Base-by-base conservation (phyloP, 2,329 filamentous ascomycete species). In the Lachnellula occidentalis region DNA sequence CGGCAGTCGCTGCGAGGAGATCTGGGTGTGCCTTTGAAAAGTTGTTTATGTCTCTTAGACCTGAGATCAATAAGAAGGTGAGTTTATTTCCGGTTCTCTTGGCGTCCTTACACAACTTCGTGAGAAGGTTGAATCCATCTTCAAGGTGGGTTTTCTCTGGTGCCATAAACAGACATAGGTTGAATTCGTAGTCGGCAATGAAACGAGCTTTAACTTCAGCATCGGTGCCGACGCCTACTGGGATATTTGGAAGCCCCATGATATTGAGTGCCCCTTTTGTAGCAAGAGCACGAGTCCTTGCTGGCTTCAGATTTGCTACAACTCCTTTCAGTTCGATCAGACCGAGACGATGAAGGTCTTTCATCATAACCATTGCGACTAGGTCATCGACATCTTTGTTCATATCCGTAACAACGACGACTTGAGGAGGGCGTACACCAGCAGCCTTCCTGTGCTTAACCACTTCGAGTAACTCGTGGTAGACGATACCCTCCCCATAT, bases 381-480 rank as follows among this genome's bases (percentile, higher is more conserved):
- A 68, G 43, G 50, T 68, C 66, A 34, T 68, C 66, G 46, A 61
- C 64, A 42, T 68, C 66, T 45, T 67, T 68, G 2, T 58, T 63
- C 8, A 67, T 53, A 56, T 68, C 66, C 5, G 64, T 66, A 24
- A 67, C 64, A 11, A 62, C 60, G 11, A 64, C 47, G 6, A 67
- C 51, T 3, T 55, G 58, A 12, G 66, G 63, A 14, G 49, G 54
- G 9, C 31, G 34, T 7, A 48, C 47, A 5, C 21, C 22, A n/a
- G 45, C 4, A 11, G 19, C 34, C 31, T 54, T 21, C 14, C 57
- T 50, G 15, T 49, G 34, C 6, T 49, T 42, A 4, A 57, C 50
- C 14, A 62, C 42, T 15, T 50, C 21, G 11, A 63, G 41, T 12
- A 65, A 49, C 3, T 22, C 53, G 22, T 61, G 55, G 34, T 64